Evolutionary conservation across 1,284 basidiomycete genomes (phyloP), one percentile per base, ranked within the genome.

Genomic region (Melampsora larici-populina): DNA sequence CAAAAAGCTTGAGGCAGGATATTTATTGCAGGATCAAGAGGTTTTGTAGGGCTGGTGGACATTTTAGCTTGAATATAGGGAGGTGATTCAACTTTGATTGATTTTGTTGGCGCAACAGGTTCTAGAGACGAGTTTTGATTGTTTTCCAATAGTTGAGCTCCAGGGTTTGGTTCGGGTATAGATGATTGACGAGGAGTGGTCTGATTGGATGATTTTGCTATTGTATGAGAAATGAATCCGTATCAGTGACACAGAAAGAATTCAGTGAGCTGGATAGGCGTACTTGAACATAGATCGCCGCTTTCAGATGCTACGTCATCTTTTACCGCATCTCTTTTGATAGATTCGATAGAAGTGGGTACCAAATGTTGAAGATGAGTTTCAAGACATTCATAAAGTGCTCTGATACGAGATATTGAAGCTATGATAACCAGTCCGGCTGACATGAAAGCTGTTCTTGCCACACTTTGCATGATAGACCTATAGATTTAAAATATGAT

Each of bases 361-460:
- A 21, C 15, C 7, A 21, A 17, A 17, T 55, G 51, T 55, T 55
- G 51, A 21, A 55, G 43, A 36, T 21, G 43, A 6, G 29, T 26
- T 70, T 70, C 6, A n/a, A 70, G 26, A n/a, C 58, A 58, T 70
- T 70, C 36, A n/a, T 36, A 36, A 29, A 70, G 46, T 15, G 68
- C 46, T 13, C 58, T 21, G 24, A 70, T 51, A 49, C 68, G 31
- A 3, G 68, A 70, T 13, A 70, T 55, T 21, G 26, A 70, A 13
- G 68, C 49, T 51, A 55, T 70, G 33, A 70, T 36, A 15, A 58
- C 58, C 26, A 70, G 49, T 33, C 68, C 68, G 33, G 40, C 31
- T n/a, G 68, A 40, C 68, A 70, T 70, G 49, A 70, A 70, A 26
- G n/a, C 68, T 29, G 68, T 70, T 15, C 68, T 29, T 31, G 68